A percentile compares a stretch with the other conserved stretches of the same genome.
Conservation (phyloP, 805 yeast genomes). For the Candida cerambycidarum region DNA sequence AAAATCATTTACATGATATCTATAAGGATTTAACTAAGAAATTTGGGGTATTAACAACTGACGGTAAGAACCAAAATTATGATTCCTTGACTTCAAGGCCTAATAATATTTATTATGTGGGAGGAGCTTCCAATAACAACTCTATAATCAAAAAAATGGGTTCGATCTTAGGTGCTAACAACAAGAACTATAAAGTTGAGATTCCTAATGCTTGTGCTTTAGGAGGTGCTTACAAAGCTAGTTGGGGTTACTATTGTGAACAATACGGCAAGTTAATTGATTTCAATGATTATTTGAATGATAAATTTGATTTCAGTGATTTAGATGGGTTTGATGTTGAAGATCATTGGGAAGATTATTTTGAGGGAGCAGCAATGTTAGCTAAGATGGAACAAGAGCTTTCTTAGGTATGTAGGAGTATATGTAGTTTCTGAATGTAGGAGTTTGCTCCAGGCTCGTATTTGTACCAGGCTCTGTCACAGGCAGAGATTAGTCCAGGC, state of each 20-base stretch:
- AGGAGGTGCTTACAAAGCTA: conserved; percentile 86
- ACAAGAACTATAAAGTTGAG: conserved; percentile 69
- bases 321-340: conserved; percentile 41
- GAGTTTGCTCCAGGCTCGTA: too few species aligned
- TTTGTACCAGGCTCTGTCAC: too few species aligned
- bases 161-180: conserved; percentile 62
- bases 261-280: conserved; percentile 32
- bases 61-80: conserved; percentile 47
- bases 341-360: conserved; percentile 49
- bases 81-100: conserved; percentile 57
- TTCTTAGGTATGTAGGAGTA: conserved; percentile 5
- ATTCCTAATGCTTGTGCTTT: conserved; percentile 88
- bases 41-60: conserved; percentile 48
- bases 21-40: conserved; percentile 27
- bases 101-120: conserved; percentile 73
- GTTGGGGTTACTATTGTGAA: conserved; percentile 59
- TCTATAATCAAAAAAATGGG: conserved; percentile 71
- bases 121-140: conserved; percentile 77
- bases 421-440: too few species aligned
- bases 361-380: conserved; percentile 52
- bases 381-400: conserved; percentile 42
- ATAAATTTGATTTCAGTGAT: conserved; percentile 49
- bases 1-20: conserved; percentile 17
- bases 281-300: conserved; percentile 42
- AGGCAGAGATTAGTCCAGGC: too few species aligned